Base-by-base conservation (phyloP, 2,329 filamentous ascomycete genomes). In the Scytalidium sp. region DNA sequence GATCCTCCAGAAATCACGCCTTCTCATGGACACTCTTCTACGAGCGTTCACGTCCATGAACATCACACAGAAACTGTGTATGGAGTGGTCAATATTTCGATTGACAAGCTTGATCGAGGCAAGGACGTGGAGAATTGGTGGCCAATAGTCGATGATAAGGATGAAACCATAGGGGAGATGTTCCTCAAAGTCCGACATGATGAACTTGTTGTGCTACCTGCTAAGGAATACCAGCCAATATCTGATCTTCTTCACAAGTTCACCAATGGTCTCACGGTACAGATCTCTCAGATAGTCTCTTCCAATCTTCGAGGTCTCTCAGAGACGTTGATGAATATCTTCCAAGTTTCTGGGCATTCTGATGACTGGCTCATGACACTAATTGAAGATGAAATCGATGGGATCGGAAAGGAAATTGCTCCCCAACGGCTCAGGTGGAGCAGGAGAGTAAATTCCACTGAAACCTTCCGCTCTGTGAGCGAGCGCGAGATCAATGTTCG, bases 311-410 rank as follows among this genome's bases (percentile, higher is more conserved):
- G 87, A 47, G 79, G 83, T n/a, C 69, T 97, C 8, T 88, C 91
- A 2, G 92, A 97, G 64, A 84, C 88, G 22, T 82, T 97, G 32
- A 73, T 97, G 55, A 95, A 97, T 65, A 96, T 99, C 46, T 99
- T 93, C 61, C 94, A 99, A 64, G 92, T 96, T 3, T 93, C 91
- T 2, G 90, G 90, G 0, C 82, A 83, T 32, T 88, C 89, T 2
- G 80, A 80, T 41, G 90, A 97, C 51, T 99, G 94, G 94, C 79
- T 99, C 19, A 94, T 90, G 76, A 85, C 90, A 2, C 75, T 99
- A 39, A 89, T 97, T 0, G 94, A 99, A 67, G 93, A 97, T 64
- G 94, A 99, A 67, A 97, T 99, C 50, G 94, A 97, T 62, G 93
- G 93, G 1, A 85, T 94, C 17, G 83, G 90, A 49, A 95, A 86